Evolutionary conservation across 306 rosid genomes (phyloP).

Genomic region (Adenanthera pavonina): DNA sequence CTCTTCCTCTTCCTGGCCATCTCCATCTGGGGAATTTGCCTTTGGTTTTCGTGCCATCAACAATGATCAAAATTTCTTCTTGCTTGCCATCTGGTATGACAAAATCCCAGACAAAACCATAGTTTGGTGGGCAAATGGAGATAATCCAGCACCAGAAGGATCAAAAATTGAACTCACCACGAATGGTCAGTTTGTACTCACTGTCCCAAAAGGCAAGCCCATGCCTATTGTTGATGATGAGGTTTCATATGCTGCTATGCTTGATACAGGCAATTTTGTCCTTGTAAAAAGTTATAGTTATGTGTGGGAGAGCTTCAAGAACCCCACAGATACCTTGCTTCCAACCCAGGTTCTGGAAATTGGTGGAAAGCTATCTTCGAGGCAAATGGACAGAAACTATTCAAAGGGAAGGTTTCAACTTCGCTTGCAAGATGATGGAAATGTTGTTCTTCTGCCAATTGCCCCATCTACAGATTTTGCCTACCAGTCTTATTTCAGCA

Average conservation of each 20-base stretch:
- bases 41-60: conserved; percentile 20
- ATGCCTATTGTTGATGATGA: neutral
- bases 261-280: neutral
- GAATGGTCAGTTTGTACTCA: neutral
- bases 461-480: neutral
- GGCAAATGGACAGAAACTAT: neutral
- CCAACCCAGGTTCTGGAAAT: neutral
- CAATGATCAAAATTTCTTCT: conserved; percentile 4
- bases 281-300: neutral
- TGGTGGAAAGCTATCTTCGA: conserved; percentile 1
- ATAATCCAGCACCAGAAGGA: conserved; percentile 23
- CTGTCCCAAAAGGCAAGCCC: conserved; percentile 2
- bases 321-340: conserved; percentile 1
- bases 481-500: conserved; percentile 8
- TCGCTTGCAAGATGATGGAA: conserved; percentile 35
- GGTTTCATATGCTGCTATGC: neutral
- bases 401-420: neutral
- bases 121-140: conserved; percentile 46
- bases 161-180: conserved; percentile 1
- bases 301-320: conserved; percentile 11
- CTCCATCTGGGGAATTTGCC: conserved; percentile 27
- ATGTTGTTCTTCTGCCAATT: conserved; percentile 28
- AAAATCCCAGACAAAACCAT: conserved; percentile 24
- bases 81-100: conserved; percentile 39
- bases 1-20: conserved; percentile 18